These are phyloP conservation scores for Syzygium aromaticum DNA, from an alignment of 345 rosid genomes.

Conservation along the genomic window DNA sequence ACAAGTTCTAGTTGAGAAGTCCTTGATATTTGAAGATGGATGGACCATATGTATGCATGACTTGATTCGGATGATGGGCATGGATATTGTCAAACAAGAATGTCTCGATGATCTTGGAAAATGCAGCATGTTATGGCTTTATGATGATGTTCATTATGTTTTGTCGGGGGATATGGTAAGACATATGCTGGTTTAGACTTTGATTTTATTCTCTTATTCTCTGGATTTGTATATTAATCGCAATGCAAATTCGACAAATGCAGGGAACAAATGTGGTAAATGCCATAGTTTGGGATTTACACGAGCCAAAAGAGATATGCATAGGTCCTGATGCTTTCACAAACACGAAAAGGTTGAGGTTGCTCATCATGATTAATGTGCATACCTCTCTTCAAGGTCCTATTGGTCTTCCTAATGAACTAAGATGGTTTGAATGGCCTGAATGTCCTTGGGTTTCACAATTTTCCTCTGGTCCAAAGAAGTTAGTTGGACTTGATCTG, in stretches of 20 bases:
- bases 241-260: no score
- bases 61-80: neutral
- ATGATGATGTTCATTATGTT: neutral
- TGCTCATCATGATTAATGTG: neutral
- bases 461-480: neutral
- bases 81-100: conserved; percentile 1
- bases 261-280: conserved; percentile 4
- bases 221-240: neutral
- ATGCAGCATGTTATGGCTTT: neutral
- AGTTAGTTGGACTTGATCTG: neutral
- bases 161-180: neutral
- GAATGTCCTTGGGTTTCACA: neutral
- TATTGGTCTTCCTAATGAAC: neutral
- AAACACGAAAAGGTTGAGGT: neutral
- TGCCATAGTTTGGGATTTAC: neutral
- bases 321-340: neutral
- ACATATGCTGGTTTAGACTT: neutral
- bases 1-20: neutral
- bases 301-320: neutral
- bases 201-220: neutral
- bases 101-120: neutral
- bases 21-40: neutral
- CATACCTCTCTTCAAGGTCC: neutral
- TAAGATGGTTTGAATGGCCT: conserved; percentile 11
- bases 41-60: neutral